Evolutionary conservation across 805 yeast species (phyloP), one percentile per base, ranked within the genome.

Genomic region (Candida patagonica): DNA sequence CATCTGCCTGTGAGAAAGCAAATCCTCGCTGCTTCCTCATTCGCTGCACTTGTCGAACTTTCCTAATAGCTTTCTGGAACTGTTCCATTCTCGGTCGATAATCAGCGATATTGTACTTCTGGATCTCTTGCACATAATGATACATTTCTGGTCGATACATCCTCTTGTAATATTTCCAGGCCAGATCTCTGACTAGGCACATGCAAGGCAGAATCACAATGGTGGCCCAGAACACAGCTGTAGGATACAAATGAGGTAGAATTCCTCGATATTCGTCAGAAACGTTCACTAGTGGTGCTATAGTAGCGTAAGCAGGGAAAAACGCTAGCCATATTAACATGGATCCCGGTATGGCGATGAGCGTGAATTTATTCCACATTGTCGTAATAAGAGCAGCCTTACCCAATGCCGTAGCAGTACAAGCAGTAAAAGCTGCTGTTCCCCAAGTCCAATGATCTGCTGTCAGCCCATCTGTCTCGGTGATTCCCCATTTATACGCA

Each of bases 21-120:
- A 85, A 92, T 5, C 99, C 99, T 63, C 97, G 78, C 63, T 92
- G 98, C 56, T 92, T 92, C 59, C 94, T 83, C 84, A 92, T 89
- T 61, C 99, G 74, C 61, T 89, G 95, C 27, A 92, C 97, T 62
- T 94, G 99, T 62, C 99, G 80, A 19, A 92, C 97, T 57, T 87
- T 92, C 56, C 97, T 73, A 42, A 92, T 92, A 5, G 97, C 96
- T 59, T 82, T 87, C 61, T 92, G 98, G 70, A 92, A 92, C 48
- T 88, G 94, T 51, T 87, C 95, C 73, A 88, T 77, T 51, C 96
- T 76, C n/a, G 99, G 98, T 48, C 95, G 73, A 60, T 83, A 83
- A 57, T 89, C 96, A 45, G 83, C 89, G 45, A 87, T 83, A 54
- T 89, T 88, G 62, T 79, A 87, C 64, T 92, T 92, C 62, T 92